phyloP scores from a whole-genome alignment of 2,329 filamentous ascomycete species.

The Xylariaceae sp. region DNA sequence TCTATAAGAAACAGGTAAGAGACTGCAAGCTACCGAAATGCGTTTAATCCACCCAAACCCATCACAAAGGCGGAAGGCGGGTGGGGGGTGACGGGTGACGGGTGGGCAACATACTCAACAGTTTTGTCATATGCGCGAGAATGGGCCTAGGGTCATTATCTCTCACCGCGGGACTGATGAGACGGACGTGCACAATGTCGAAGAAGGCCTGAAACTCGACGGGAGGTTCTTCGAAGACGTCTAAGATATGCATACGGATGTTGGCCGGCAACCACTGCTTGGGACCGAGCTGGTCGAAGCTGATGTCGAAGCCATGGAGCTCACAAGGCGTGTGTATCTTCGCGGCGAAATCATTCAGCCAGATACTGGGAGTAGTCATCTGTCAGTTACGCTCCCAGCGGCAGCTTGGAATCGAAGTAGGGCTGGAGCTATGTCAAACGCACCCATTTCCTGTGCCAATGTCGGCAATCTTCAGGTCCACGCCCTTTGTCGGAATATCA shows the following conservation, averaged over 20 bases:
- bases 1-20: constrained; percentile 1
- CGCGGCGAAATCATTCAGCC: constrained; percentile 9
- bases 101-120: constrained; percentile 8
- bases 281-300: constrained; percentile 16
- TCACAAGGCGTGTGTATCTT: constrained; percentile 2
- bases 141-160: constrained; percentile 14
- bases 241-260: constrained; percentile 17
- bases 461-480: constrained; percentile 11
- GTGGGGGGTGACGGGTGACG: no score
- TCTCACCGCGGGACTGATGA: constrained; percentile 14
- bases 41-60: background rate
- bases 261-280: constrained; percentile 14
- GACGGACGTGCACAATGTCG: constrained; percentile 17
- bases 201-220: constrained; percentile 11
- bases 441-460: constrained; percentile 14
- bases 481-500: constrained; percentile 1
- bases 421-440: background rate
- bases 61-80: background rate
- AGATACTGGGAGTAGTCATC: constrained; percentile 6
- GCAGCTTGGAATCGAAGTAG: background rate
- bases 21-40: background rate
- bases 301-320: constrained; percentile 19
- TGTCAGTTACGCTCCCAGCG: background rate
- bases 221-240: constrained; percentile 17
- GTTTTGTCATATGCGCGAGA: constrained; percentile 8